phyloP scores from a whole-genome alignment of 306 rosid species.

The Sindora glabra region DNA sequence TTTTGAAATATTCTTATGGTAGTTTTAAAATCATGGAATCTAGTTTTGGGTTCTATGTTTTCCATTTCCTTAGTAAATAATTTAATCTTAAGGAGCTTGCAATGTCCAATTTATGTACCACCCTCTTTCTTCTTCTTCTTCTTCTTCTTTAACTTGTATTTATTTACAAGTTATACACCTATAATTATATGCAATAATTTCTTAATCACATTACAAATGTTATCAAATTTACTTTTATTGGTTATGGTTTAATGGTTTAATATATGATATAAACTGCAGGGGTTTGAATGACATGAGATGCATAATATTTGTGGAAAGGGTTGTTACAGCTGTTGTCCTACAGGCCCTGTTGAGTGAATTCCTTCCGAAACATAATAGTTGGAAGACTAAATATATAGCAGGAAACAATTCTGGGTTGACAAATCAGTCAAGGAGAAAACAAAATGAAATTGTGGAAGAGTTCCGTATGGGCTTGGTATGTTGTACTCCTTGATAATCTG shows the following conservation, averaged over 20 bases:
- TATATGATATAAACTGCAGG: slow-evolving; percentile 26
- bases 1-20: neutral
- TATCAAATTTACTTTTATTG: neutral
- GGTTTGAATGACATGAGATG: slow-evolving; percentile 57
- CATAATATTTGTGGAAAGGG: slow-evolving; percentile 78
- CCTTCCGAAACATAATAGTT: slow-evolving; percentile 54
- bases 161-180: neutral
- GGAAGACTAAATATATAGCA: slow-evolving; percentile 76
- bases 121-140: neutral
- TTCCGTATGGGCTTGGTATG: slow-evolving; percentile 76
- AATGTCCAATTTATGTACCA: neutral
- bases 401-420: slow-evolving; percentile 41
- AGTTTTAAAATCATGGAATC: neutral
- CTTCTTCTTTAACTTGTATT: neutral
- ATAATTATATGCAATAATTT: neutral
- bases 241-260: too few relatives aligned
- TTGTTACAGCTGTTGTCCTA: slow-evolving; percentile 62
- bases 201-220: neutral
- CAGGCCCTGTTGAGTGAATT: slow-evolving; percentile 39
- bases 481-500: neutral
- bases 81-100: neutral
- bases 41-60: neutral
- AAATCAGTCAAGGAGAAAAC: slow-evolving; percentile 50
- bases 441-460: slow-evolving; percentile 70
- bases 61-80: neutral